Conservation (phyloP, 768 basidiomycete genomes). For the Russula compacta region DNA sequence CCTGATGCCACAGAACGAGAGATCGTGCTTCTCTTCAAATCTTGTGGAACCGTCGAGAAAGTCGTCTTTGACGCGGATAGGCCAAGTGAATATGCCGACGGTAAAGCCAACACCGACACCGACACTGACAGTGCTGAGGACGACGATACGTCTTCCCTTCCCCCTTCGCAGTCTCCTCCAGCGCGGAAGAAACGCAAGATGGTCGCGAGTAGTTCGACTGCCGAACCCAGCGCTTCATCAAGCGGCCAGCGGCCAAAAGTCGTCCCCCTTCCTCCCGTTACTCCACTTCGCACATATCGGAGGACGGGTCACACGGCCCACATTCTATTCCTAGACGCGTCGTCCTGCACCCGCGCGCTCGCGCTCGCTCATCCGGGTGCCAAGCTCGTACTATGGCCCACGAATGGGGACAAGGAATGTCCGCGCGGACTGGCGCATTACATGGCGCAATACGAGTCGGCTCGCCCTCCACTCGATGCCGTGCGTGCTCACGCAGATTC, state of each 20-base stretch:
- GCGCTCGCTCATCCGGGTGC: slow-evolving; percentile 29
- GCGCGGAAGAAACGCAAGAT: slow-evolving; percentile 30
- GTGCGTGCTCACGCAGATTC: slow-evolving; percentile 77
- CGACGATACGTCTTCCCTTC: slow-evolving; percentile 10
- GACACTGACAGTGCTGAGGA: slow-evolving; percentile 30
- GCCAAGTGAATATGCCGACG: slow-evolving; percentile 29
- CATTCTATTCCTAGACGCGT: slow-evolving; percentile 58
- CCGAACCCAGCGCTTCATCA: slow-evolving; percentile 15
- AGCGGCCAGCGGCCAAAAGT: slow-evolving; percentile 38
- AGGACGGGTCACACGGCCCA: slow-evolving; percentile 64
- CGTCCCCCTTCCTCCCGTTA: slow-evolving; percentile 53
- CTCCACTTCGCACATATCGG: slow-evolving; percentile 45
- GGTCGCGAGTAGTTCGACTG: slow-evolving; percentile 1
- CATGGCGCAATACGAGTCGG: slow-evolving; percentile 44
- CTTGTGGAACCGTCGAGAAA: slow-evolving; percentile 67
- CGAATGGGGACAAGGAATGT: slow-evolving; percentile 36
- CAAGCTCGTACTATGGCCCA: slow-evolving; percentile 57
- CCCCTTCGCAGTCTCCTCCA: slow-evolving; percentile 9
- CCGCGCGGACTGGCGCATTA: slow-evolving; percentile 72
- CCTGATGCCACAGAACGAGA: slow-evolving; percentile 82
- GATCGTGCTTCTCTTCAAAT: slow-evolving; percentile 65
- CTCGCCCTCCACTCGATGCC: slow-evolving; percentile 67
- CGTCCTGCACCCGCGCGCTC: slow-evolving; percentile 63
- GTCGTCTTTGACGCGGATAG: slow-evolving; percentile 54
- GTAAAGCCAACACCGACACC: slow-evolving; percentile 29